A percentile compares a stretch with the other conserved stretches of the same genome.
Conservation (phyloP, 768 basidiomycete genomes). For the Solioccasus polychromus region DNA sequence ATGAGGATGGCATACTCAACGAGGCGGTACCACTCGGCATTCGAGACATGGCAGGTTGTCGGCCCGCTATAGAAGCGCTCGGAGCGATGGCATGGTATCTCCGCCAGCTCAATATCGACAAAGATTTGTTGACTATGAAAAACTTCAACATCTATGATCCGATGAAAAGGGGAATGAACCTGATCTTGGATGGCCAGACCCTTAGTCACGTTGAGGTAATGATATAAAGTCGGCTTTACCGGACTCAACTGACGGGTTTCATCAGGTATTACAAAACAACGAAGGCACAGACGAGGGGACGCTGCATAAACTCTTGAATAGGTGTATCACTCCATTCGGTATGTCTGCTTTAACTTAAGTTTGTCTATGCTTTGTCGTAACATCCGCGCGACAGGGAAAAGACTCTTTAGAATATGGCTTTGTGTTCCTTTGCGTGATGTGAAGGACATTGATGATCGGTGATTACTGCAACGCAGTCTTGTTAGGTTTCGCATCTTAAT, state of each 20-base stretch:
- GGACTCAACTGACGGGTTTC: conserved; percentile 3
- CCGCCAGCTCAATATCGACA: conserved; percentile 91
- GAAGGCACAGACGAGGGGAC: conserved; percentile 94
- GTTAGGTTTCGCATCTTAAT: conserved; percentile 13
- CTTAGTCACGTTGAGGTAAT: conserved; percentile 89
- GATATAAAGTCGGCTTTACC: conserved; percentile 1
- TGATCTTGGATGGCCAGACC: conserved; percentile 92
- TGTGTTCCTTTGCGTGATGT: conserved; percentile 86
- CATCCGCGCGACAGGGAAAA: conserved; percentile 63
- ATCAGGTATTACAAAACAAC: conserved; percentile 80
- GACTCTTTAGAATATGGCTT: conserved; percentile 95
- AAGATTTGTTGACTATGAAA: conserved; percentile 91
- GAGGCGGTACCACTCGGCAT: conserved; percentile 67
- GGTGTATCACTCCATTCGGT: conserved; percentile 93
- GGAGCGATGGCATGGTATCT: conserved; percentile 96
- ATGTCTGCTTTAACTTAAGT: conserved; percentile 9
- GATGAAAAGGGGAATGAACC: conserved; percentile 81
- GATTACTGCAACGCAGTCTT: conserved; percentile 21
- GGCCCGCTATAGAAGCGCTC: conserved; percentile 75
- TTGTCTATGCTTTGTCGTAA: conserved; percentile 4
- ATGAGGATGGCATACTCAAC: conserved; percentile 38
- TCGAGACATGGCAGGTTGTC: conserved; percentile 62
- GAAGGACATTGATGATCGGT: conserved; percentile 87
- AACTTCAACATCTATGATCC: conserved; percentile 99
- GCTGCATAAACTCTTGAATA: conserved; percentile 72